A percentile compares a stretch with the other conserved stretches of the same genome.
phyloP scores from a whole-genome alignment of 805 yeast species.

The Pichia cephalocereana region DNA sequence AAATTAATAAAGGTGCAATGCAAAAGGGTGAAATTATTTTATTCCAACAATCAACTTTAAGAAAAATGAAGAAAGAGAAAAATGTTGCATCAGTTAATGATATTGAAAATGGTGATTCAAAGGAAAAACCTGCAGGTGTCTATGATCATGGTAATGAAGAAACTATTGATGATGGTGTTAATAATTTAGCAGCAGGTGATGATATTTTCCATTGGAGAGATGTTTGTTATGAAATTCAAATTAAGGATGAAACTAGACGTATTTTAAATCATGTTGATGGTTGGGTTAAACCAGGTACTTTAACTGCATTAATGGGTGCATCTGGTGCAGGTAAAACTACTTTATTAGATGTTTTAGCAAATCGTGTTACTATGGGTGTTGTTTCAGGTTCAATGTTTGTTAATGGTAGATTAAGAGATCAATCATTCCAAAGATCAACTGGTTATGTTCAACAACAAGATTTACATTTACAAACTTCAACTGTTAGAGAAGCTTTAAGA shows the following conservation, averaged over 20 bases:
- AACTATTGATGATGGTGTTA: slow-evolving; percentile 21
- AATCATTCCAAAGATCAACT: slow-evolving; percentile 43
- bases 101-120: slow-evolving; percentile 19
- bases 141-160: slow-evolving; percentile 15
- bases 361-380: slow-evolving; percentile 46
- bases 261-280: slow-evolving; percentile 63
- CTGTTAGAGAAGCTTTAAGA: slow-evolving; percentile 46
- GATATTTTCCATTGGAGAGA: slow-evolving; percentile 73
- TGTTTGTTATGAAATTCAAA: slow-evolving; percentile 60
- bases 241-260: slow-evolving; percentile 50
- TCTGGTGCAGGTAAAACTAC: slow-evolving; percentile 62
- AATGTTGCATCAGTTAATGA: slow-evolving; percentile 19
- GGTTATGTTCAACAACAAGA: slow-evolving; percentile 58
- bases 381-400: slow-evolving; percentile 52
- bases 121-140: slow-evolving; percentile 20
- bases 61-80: slow-evolving; percentile 34
- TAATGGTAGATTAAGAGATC: slow-evolving; percentile 40
- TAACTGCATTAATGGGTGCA: slow-evolving; percentile 65
- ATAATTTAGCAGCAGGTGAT: slow-evolving; percentile 24
- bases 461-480: slow-evolving; percentile 40
- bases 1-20: slow-evolving; percentile 50
- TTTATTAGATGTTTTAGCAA: slow-evolving; percentile 42
- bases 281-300: slow-evolving; percentile 76
- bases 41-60: slow-evolving; percentile 43
- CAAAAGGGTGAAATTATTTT: slow-evolving; percentile 66